Percentiles rank a stretch among this genome's conserved stretches.
These are phyloP conservation scores for Cryomyces antarcticus DNA, from an alignment of 495 filamentous ascomycete genomes.

Conservation along the genomic window DNA sequence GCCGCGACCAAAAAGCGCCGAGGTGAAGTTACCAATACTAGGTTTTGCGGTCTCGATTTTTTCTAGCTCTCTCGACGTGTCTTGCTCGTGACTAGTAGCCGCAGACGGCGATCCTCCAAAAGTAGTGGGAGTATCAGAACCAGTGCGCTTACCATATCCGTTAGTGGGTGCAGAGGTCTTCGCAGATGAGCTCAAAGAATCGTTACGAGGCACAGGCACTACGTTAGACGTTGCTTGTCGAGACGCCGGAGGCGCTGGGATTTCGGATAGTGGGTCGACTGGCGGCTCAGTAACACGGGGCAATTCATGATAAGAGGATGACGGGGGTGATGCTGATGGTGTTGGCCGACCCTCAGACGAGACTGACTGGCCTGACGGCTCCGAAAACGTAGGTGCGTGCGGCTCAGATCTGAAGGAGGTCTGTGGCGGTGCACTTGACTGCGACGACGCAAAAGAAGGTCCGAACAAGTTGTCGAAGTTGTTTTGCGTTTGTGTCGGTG, in stretches of 20 bases:
- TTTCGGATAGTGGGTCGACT: too few relatives aligned
- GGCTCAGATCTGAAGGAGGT: conserved; percentile 50
- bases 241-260: conserved; percentile 34
- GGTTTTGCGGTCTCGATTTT: conserved; percentile 16
- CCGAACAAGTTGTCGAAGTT: conserved; percentile 86
- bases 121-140: conserved; percentile 38
- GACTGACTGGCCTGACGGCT: conserved; percentile 26
- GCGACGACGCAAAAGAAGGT: conserved; percentile 36
- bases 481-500: conserved; percentile 31
- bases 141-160: conserved; percentile 32
- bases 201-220: conserved; percentile 24
- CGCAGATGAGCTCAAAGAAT: conserved; percentile 57
- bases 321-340: conserved; percentile 40
- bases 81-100: conserved; percentile 26
- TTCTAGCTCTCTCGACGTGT: conserved; percentile 7
- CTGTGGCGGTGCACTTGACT: conserved; percentile 15
- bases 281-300: conserved; percentile 22
- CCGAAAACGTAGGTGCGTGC: conserved; percentile 23
- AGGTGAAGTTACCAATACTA: conserved; percentile 4
- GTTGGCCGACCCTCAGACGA: conserved; percentile 29
- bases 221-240: conserved; percentile 42
- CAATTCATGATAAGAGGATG: conserved; percentile 28
- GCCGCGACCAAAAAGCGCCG: conserved; percentile 8
- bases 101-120: conserved; percentile 14
- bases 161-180: conserved; percentile 65